Conservation (phyloP, 441 rosid species). For the Manihot esculenta region DNA sequence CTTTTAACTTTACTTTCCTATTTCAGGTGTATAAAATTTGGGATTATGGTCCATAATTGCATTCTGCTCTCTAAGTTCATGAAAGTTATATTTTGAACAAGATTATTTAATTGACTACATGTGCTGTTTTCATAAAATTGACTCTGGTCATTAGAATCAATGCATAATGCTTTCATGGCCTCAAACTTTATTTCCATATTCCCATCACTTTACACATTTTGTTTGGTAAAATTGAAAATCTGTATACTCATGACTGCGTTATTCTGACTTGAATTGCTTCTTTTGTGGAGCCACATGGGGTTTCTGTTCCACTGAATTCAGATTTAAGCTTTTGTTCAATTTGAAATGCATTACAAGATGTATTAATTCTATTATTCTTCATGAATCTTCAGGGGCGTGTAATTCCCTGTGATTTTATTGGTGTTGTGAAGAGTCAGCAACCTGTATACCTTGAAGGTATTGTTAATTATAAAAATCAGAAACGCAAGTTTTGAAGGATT, state of each 20-base stretch:
- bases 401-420: slow-evolving; percentile 93
- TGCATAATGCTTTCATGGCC: not conserved
- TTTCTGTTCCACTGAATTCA: not conserved
- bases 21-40: too few relatives aligned
- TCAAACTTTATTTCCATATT: not conserved
- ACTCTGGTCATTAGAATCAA: too few relatives aligned
- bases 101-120: too few relatives aligned
- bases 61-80: too few relatives aligned
- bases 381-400: slow-evolving; percentile 69
- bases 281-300: not conserved
- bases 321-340: not conserved
- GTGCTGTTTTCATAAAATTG: too few relatives aligned
- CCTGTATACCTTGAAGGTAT: slow-evolving; percentile 85
- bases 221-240: not conserved
- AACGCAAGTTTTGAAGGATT: slow-evolving; percentile 9
- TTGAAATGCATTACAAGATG: slow-evolving; percentile 8
- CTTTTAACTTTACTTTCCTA: too few relatives aligned
- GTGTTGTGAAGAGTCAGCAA: slow-evolving; percentile 84
- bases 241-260: not conserved
- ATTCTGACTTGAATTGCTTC: not conserved
- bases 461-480: not conserved
- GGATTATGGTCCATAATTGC: too few relatives aligned
- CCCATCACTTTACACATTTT: not conserved
- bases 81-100: too few relatives aligned
- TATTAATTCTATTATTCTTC: slow-evolving; percentile 18